Base-by-base conservation (phyloP, 441 rosid genomes). In the Aleurites moluccanus region DNA sequence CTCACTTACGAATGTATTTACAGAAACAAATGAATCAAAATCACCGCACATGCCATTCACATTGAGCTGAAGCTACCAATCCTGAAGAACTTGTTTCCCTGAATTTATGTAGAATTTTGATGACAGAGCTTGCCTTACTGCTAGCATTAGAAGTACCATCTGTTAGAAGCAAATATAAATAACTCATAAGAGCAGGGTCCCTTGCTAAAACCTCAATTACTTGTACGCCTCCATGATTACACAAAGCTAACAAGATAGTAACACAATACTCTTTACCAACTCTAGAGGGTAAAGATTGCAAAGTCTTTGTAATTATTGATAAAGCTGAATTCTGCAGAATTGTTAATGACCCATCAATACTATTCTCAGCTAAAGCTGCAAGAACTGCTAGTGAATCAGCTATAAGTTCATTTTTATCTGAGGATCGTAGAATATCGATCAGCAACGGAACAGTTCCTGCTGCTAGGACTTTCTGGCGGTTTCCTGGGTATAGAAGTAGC, bases 371-470 rank as follows among this genome's bases (percentile, higher is more conserved):
- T 33, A 91, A 35, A 35, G 85, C 64, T 55, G 90, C 89, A 1
- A 91, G 78, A 64, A 89, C 88, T 4, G 95, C 97, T 42, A 91
- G 73, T 21, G 88, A 81, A 80, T 93, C 95, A 13, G 86, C 64
- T 56, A 82, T 57, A 0, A 91, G 87, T 33, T 89, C 97, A 1
- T 80, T 70, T 10, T 69, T 91, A 13, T 85, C 82, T 0, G 87
- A 82, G 25, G 86, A 88, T 57, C 79, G 67, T 33, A 89, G 6
- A 0, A 85, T 56, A 40, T 85, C 82, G 0, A 83, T 73, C 16
- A 93, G 85, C 55, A 83, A 40, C 4, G 89, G 91, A 68, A 90
- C 80, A 13, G 75, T 47, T 10, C 94, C 94, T 2, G 91, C 82
- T 3, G 78, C 83, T 3, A 92, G 70, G 20, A 89, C 91, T 57